These are phyloP conservation scores for Termitomyces sp. DNA, from an alignment of 768 basidiomycete species.

Conservation along the genomic window DNA sequence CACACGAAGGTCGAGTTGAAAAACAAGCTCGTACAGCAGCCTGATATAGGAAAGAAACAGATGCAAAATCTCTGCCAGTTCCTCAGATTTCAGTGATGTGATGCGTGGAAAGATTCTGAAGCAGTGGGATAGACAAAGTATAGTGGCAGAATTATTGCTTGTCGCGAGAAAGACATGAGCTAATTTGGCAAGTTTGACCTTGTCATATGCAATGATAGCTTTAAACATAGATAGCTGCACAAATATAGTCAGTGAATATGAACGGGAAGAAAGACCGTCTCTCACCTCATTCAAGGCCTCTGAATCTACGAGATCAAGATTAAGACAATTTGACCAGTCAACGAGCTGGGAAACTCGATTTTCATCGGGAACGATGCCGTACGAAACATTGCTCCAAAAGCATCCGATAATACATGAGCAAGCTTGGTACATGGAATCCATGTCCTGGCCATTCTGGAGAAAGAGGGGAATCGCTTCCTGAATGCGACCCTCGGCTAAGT, in stretches of 20 bases:
- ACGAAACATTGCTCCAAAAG: slow-evolving; percentile 41
- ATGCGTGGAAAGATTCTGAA: slow-evolving; percentile 25
- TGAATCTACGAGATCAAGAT: slow-evolving; percentile 7
- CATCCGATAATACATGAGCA: slow-evolving; percentile 32
- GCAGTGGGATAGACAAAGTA: slow-evolving; percentile 39
- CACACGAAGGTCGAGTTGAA: slow-evolving; percentile 19
- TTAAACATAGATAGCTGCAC: slow-evolving; percentile 17
- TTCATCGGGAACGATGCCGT: slow-evolving; percentile 22
- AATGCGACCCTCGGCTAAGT: slow-evolving; percentile 39
- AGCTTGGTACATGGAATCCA: slow-evolving; percentile 26
- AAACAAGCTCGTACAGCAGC: slow-evolving; percentile 22
- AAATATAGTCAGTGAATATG: neutral
- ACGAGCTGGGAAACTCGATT: slow-evolving; percentile 17
- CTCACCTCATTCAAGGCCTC: slow-evolving; percentile 1
- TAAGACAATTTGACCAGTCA: slow-evolving; percentile 15
- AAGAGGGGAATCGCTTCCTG: slow-evolving; percentile 43
- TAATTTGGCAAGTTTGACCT: slow-evolving; percentile 23
- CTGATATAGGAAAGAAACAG: slow-evolving; percentile 29
- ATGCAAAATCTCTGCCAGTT: slow-evolving; percentile 24
- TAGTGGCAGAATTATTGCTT: slow-evolving; percentile 24
- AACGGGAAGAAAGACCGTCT: neutral
- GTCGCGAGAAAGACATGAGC: slow-evolving; percentile 22
- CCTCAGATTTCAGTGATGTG: slow-evolving; percentile 14
- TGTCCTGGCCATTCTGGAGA: slow-evolving; percentile 16
- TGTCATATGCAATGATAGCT: slow-evolving; percentile 13